Base-by-base conservation (phyloP, 2,329 filamentous ascomycete genomes). In the Epichloe coenophiala region DNA sequence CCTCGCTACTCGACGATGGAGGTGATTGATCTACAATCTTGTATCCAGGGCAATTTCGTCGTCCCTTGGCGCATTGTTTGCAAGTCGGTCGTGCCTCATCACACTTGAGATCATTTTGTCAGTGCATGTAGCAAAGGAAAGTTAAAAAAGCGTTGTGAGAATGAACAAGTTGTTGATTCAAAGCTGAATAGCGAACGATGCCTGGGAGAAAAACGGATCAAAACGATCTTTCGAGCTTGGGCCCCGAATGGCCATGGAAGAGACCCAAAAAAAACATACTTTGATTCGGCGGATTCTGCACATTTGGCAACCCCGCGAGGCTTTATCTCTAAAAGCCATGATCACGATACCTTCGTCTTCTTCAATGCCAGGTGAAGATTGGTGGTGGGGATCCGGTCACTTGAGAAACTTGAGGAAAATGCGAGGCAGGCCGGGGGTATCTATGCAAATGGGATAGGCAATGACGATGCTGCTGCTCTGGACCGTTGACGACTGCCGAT, bases 281-380 rank as follows among this genome's bases (percentile, higher is more conserved):
- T 86, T 87, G 61, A 87, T 86, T 58, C 83, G 75, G 56, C 83
- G 74, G 42, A 76, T 83, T 63, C 83, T 77, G 64, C 83, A 87
- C 76, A 83, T 86, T 68, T 84, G 82, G 60, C 83, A 87, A 59
- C 82, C 83, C 65, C 72, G 69, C 2, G 78, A 82, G 59, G 79
- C 77, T 65, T 80, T 81, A 39, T 79, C 80, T 53, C 76, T 79
- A 58, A 81, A 82, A 4, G 81, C 78, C 79, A 82, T 83, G 56
- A 53, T 50, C 17, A 17, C 39, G 47, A 15, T 11, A 33, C 44
- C 46, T 43, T 23, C 44, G 38, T 33, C 31, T 37, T 40, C 8
- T 40, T 33, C 23, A 9, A n/a, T 21, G 5, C 17, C 15, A 8
- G 23, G 19, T 11, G 27, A 45, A 7, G 9, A 15, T 9, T 31